Base-by-base conservation (phyloP, 2,329 filamentous ascomycete species). In the Paracamarosporium sp. region DNA sequence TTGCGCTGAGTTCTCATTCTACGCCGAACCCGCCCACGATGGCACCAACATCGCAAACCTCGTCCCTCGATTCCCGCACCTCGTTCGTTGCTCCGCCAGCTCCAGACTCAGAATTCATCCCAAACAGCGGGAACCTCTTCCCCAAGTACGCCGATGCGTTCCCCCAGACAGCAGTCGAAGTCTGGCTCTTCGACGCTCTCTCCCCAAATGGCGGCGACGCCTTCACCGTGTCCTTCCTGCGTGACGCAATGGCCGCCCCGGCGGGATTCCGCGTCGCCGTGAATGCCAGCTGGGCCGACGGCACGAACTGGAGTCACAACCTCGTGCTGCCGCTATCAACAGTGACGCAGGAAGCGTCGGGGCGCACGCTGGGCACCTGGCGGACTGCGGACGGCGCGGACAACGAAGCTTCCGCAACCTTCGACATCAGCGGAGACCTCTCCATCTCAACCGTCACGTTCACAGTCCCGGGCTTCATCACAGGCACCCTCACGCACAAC, bases 181-280 rank as follows among this genome's bases (percentile, higher is more conserved):
- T 56, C 8, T 56, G 53, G 53, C 46, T 50, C 22, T 56, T 56
- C 30, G 53, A 56, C 33, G 53, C 45, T 25, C 36, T 55, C 20
- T 17, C 43, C 7, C 31, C 30, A 31, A 27, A 50, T 50, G 53
- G 53, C 20, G 35, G 44, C 25, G 45, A 55, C 35, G 45, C 41
- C 43, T 55, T 55, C 27, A 55, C 52, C 33, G 45, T 56, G n/a
- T 56, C 53, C 13, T 50, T 50, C 45, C 33, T 50, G 24, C 45
- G 53, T 15, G 53, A 50, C 25, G 35, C 12, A 7, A 56, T 50
- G 45, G 53, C 46, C 1, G 46, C 33, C 20, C 53, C 44, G 24
- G 45, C 45, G 9, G 53, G 53, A 33, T 56, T 56, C 36, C 31
- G 46, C 22, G 53, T 56, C 15, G 22, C 22, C 8, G 24, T 56